A percentile compares a stretch with the other conserved stretches of the same genome.
These are phyloP conservation scores for Myochromella boudieri DNA, from an alignment of 768 basidiomycete species.

Conservation along the genomic window DNA sequence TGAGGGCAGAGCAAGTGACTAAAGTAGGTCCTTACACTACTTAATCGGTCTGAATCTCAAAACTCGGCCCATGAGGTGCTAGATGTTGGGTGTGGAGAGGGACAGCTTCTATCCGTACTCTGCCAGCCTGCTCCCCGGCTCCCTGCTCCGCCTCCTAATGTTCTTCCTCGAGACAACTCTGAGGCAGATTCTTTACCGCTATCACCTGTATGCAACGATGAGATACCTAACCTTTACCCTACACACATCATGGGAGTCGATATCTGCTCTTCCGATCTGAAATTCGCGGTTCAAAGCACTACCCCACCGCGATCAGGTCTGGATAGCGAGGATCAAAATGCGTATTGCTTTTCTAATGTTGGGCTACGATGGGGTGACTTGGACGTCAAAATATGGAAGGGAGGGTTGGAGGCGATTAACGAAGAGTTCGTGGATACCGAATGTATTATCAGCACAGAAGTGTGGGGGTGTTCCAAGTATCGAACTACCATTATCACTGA, in stretches of 20 bases:
- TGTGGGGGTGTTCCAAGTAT: conserved; percentile 48
- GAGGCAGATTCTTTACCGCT: conserved; percentile 16
- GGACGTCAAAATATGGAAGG: conserved; percentile 68
- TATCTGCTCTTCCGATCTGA: conserved; percentile 52
- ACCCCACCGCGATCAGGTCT: conserved; percentile 35
- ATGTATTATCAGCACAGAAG: conserved; percentile 78
- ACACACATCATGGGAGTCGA: conserved; percentile 69
- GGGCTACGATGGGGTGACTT: conserved; percentile 68
- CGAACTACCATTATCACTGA: neutral
- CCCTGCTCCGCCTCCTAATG: conserved; percentile 34
- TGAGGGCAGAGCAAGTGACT: conserved; percentile 56
- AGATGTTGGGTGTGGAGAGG: conserved; percentile 86
- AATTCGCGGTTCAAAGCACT: conserved; percentile 48
- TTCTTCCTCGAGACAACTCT: conserved; percentile 22
- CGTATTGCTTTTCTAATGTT: conserved; percentile 26
- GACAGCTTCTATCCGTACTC: conserved; percentile 66
- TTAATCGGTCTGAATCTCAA: neutral
- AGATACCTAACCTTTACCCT: conserved; percentile 58
- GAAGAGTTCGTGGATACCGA: conserved; percentile 61
- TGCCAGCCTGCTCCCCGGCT: conserved; percentile 78
- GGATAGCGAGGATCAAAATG: conserved; percentile 18
- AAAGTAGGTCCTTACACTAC: conserved; percentile 36
- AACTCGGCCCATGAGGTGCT: conserved; percentile 50
- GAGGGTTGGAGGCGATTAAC: conserved; percentile 69
- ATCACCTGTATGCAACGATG: conserved; percentile 37